Evolutionary conservation across 805 yeast genomes (phyloP).

Genomic region (Cyberlindnera petersonii): DNA sequence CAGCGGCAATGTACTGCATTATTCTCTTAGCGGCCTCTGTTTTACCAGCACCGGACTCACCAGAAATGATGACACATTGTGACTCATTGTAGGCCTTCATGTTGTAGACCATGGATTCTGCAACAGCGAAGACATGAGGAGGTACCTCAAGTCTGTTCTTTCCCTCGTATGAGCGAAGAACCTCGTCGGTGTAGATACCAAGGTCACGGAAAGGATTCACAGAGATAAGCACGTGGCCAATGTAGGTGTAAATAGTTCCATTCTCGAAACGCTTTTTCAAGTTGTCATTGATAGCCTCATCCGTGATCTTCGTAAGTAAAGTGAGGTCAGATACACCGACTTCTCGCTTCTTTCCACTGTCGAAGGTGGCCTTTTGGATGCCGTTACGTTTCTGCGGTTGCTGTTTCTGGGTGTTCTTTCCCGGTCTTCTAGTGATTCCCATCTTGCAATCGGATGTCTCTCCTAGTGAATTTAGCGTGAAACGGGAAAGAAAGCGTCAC

Average conservation of each 20-base stretch:
- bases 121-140: conserved; percentile 97
- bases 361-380: conserved; percentile 87
- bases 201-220: conserved; percentile 95
- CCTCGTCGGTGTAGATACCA: conserved; percentile 87
- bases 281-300: conserved; percentile 90
- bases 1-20: conserved; percentile 94
- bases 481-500: too few species aligned
- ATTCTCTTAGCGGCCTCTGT: conserved; percentile 97
- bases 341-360: conserved; percentile 82
- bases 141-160: conserved; percentile 94
- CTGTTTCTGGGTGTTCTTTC: conserved; percentile 42
- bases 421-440: conserved; percentile 79
- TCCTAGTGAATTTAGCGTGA: background rate
- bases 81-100: conserved; percentile 90
- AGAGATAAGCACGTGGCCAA: conserved; percentile 91
- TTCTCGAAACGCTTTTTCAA: conserved; percentile 84
- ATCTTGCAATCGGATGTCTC: conserved; percentile 31
- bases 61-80: conserved; percentile 96
- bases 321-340: conserved; percentile 98
- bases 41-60: conserved; percentile 97
- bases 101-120: conserved; percentile 94
- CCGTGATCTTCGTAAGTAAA: conserved; percentile 79
- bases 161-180: conserved; percentile 74
- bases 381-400: conserved; percentile 56
- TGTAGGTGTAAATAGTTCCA: conserved; percentile 86